Evolutionary conservation across 768 basidiomycete species (phyloP), one percentile per base, ranked within the genome.

Genomic region (Tylopilus sp.): DNA sequence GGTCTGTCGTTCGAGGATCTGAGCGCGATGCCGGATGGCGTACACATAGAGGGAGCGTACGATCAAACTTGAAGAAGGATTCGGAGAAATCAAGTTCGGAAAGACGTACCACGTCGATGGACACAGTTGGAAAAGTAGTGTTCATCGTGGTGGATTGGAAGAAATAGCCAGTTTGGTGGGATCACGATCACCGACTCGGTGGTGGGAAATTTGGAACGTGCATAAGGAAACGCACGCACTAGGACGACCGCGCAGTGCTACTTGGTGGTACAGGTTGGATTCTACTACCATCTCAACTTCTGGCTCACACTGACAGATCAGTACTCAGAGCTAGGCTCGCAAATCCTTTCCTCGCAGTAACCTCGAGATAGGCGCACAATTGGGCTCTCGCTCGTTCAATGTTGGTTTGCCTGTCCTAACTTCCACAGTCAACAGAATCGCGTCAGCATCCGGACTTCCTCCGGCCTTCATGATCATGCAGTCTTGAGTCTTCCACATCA

Each of bases 1-100:
- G 17, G 80, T 84, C 45, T 77, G 79, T 24, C 89, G 81, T 68
- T 92, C 90, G 45, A 92, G 74, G 41, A 83, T 75, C 89, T 91
- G 60, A 10, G 13, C 5, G 40, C n/a, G n/a, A n/a, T n/a, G n/a
- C n/a, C n/a, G n/a, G n/a, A n/a, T n/a, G n/a, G n/a, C n/a, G n/a
- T n/a, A n/a, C n/a, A n/a, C n/a, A n/a, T n/a, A n/a, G n/a, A n/a
- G n/a, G n/a, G n/a, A n/a, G n/a, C n/a, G n/a, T n/a, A n/a, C n/a
- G n/a, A n/a, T n/a, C n/a, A n/a, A n/a, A n/a, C n/a, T n/a, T 38
- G 19, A 38, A 22, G 19, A 4, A 38, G 16, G 19, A n/a, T n/a
- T 21, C 37, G 1, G 21, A 13, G 6, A 21, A 9, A 37, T 14
- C 8, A 11, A 9, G 19, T 22, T 10, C 19, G 9, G 12, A 17